Conservation (phyloP, 1,139 yeast genomes). For the Yamadazyma atlantica region DNA sequence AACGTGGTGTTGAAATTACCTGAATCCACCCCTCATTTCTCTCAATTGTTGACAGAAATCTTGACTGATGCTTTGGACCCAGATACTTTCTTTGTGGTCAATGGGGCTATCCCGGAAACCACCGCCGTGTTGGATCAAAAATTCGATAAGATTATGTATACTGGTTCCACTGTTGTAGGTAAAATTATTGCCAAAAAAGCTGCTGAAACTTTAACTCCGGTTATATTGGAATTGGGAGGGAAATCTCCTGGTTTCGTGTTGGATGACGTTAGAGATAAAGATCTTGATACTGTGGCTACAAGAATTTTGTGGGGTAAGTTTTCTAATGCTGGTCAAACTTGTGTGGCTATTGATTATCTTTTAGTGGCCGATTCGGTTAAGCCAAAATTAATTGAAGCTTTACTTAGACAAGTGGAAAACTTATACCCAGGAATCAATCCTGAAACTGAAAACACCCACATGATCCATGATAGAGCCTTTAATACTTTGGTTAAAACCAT, state of each 20-base stretch:
- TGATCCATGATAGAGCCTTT: slow-evolving; percentile 63
- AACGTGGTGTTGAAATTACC: slow-evolving; percentile 78
- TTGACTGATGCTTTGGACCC: slow-evolving; percentile 55
- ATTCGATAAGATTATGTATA: slow-evolving; percentile 82
- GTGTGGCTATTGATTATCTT: slow-evolving; percentile 85
- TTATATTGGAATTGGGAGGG: slow-evolving; percentile 87
- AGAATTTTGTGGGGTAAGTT: slow-evolving; percentile 80
- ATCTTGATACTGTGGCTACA: slow-evolving; percentile 55
- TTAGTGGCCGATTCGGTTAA: slow-evolving; percentile 61
- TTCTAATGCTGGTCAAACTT: slow-evolving; percentile 85
- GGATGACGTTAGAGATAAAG: slow-evolving; percentile 41
- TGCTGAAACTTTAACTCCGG: slow-evolving; percentile 81
- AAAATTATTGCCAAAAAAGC: slow-evolving; percentile 77
- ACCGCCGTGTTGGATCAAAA: slow-evolving; percentile 62
- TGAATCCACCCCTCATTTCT: slow-evolving; percentile 68
- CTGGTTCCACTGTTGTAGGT: slow-evolving; percentile 81
- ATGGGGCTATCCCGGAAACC: slow-evolving; percentile 75
- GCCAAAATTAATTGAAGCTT: slow-evolving; percentile 49
- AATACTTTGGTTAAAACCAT: slow-evolving; percentile 49
- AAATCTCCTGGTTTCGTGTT: slow-evolving; percentile 82
- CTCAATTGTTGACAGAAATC: slow-evolving; percentile 55
- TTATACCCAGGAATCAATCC: slow-evolving; percentile 31
- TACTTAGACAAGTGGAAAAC: slow-evolving; percentile 39
- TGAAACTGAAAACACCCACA: slow-evolving; percentile 54
- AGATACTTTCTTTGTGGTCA: slow-evolving; percentile 58